Evolutionary conservation across 352 stramenopile species (phyloP), one percentile per base, ranked within the genome.

Genomic region (Pythium chondricola): DNA sequence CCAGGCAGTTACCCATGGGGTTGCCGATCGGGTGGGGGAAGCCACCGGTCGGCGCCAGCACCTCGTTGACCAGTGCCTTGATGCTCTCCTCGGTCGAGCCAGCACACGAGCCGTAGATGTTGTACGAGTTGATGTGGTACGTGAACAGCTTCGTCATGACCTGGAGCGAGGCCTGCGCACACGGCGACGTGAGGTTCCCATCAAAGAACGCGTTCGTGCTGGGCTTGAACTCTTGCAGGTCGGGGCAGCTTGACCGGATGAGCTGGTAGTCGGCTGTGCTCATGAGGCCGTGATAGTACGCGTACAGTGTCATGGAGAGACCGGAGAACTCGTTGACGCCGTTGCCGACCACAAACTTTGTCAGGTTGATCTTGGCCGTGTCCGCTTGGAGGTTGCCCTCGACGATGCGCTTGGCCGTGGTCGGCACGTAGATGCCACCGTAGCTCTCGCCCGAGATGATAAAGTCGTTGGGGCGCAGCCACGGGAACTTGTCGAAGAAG

Each of bases 401-500:
- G 13, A 88, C 55, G 42, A 88, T 84, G 4, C 59, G 67, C 9
- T 69, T 63, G 22, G 71, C 76, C 5, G 71, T 79, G 17, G 63
- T 83, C 0, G 74, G 78, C 14, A 89, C 71, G 54, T 95, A 95
- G 33, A 95, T 55, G 26, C 83, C 83, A 18, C 75, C 83, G 49
- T 88, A 92, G 22, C 62, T 88, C 49, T 92, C 76, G 35, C 82
- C 81, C n/a, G 71, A 71, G 25, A 93, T 67, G 38, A 90, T 81
- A 44, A 94, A 85, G 29, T 93, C 72, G 46, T 94, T 94, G 10
- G 63, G 32, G 6, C 57, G 61, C 6, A 93, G 71, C 47, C 90
- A 77, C 4, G 83, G 71, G 67, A 97, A 98, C 18, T 91, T 80
- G 35, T 29, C 27, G 37, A 86, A 96, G 55, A 98, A 95, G 22